Percentiles rank a stretch among this genome's conserved stretches.
phyloP scores from a whole-genome alignment of 768 basidiomycete species.

The Boletus rubroflammeus region DNA sequence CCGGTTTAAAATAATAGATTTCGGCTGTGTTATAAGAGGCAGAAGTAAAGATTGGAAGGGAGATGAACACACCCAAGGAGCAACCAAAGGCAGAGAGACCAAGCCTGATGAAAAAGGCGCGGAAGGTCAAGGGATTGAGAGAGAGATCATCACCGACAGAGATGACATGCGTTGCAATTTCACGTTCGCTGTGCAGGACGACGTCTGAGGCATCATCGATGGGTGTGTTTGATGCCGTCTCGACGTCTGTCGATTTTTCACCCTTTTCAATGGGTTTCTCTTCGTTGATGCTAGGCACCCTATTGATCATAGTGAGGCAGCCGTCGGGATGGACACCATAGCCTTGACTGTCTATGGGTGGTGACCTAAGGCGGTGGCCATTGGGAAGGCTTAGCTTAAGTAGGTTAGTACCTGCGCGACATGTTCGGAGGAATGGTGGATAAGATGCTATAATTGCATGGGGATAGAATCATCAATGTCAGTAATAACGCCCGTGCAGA shows the following conservation, averaged over 20 bases:
- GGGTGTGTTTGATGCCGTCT: conserved; percentile 12
- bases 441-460: background rate
- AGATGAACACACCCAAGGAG: conserved; percentile 38
- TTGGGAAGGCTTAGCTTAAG: background rate
- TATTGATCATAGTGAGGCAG: background rate
- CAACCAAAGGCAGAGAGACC: conserved; percentile 51
- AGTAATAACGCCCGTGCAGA: too few relatives aligned
- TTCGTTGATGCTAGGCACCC: background rate
- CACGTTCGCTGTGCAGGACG: conserved; percentile 41
- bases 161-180: conserved; percentile 47
- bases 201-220: conserved; percentile 8
- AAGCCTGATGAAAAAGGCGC: conserved; percentile 51
- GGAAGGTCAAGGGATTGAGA: conserved; percentile 36
- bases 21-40: conserved; percentile 35
- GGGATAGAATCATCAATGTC: too few relatives aligned
- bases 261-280: conserved; percentile 10
- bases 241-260: conserved; percentile 29
- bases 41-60: background rate
- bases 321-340: background rate
- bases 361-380: background rate
- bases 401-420: background rate
- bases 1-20: conserved; percentile 62
- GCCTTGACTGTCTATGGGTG: conserved; percentile 4
- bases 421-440: background rate
- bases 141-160: conserved; percentile 32